Evolutionary conservation across 148 eudicot species (phyloP).

Genomic region (Diospyros lotus): DNA sequence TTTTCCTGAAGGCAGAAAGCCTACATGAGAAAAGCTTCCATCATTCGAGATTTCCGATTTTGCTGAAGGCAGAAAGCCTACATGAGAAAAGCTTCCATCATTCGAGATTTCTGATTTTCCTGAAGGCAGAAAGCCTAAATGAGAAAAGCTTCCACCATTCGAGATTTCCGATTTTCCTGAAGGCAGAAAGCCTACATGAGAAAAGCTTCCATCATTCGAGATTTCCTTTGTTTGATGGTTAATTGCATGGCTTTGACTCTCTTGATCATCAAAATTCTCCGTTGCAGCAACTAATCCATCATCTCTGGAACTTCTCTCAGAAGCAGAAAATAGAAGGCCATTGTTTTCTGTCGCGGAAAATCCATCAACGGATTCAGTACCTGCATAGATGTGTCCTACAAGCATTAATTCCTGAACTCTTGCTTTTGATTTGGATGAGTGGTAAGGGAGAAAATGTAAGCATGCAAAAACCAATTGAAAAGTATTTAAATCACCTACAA

Average conservation of each 20-base stretch:
- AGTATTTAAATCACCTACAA: background rate
- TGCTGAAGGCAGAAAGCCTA: background rate
- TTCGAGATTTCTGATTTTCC: constrained; percentile 13
- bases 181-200: no score
- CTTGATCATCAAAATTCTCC: constrained; percentile 2
- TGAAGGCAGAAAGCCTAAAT: constrained; percentile 1
- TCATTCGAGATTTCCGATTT: constrained; percentile 5
- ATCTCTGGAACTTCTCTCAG: constrained; percentile 11
- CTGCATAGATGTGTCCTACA: constrained; percentile 26
- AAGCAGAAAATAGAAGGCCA: constrained; percentile 2
- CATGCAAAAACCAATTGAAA: background rate
- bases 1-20: constrained; percentile 47
- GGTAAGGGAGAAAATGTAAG: background rate
- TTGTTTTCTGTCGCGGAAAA: constrained; percentile 11
- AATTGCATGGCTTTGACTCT: background rate
- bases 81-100: constrained; percentile 12
- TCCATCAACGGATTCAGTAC: constrained; percentile 17
- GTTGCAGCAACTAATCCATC: constrained; percentile 10
- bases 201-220: background rate
- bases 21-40: background rate
- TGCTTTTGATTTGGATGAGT: background rate
- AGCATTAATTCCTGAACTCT: constrained; percentile 4
- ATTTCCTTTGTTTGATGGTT: constrained; percentile 9
- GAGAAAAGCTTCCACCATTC: no score
- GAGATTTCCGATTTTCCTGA: no score